Evolutionary conservation across 495 filamentous ascomycete genomes (phyloP).

Genomic region (Poronia punctata): DNA sequence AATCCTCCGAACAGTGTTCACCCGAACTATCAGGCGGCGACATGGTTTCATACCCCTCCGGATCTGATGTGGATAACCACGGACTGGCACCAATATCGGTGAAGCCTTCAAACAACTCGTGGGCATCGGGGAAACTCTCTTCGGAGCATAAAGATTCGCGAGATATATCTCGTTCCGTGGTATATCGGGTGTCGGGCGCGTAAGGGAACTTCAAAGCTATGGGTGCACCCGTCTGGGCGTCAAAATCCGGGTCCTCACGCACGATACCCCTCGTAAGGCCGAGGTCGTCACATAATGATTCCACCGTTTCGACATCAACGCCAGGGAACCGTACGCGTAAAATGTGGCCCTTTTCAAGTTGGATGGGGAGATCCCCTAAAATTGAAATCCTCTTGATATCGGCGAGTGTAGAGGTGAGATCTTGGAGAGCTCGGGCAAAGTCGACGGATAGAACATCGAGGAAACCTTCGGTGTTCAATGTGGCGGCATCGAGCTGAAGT

Average conservation of each 20-base stretch:
- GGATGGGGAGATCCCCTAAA: conserved; percentile 78
- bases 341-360: conserved; percentile 50
- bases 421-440: conserved; percentile 80
- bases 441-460: conserved; percentile 79
- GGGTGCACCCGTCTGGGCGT: conserved; percentile 50
- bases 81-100: conserved; percentile 37
- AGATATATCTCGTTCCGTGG: conserved; percentile 36
- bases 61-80: conserved; percentile 35
- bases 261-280: conserved; percentile 71
- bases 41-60: conserved; percentile 47
- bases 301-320: conserved; percentile 78
- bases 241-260: conserved; percentile 69
- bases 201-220: conserved; percentile 82
- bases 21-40: conserved; percentile 33
- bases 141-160: conserved; percentile 38
- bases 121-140: conserved; percentile 32
- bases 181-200: conserved; percentile 51
- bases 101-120: conserved; percentile 27
- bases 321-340: conserved; percentile 85
- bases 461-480: conserved; percentile 71
- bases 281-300: conserved; percentile 79
- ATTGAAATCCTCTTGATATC: conserved; percentile 71
- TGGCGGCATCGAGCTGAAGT: conserved; percentile 31
- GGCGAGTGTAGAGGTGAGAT: conserved; percentile 68
- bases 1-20: conserved; percentile 45